Percentiles rank a stretch among this genome's conserved stretches.
Evolutionary conservation across 768 basidiomycete species (phyloP).

Genomic region (Podaxis sp.): DNA sequence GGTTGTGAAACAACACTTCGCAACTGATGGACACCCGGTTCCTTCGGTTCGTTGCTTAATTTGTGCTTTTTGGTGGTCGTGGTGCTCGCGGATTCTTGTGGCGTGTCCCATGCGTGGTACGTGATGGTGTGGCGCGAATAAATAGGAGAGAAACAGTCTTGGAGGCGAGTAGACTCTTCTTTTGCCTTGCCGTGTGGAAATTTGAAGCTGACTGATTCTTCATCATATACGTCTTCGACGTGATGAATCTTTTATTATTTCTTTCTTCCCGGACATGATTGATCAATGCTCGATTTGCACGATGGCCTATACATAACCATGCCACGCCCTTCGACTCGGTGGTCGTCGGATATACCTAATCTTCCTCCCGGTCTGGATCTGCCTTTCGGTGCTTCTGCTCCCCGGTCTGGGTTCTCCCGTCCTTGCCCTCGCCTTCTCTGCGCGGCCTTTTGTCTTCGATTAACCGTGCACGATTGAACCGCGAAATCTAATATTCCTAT

Average conservation of each 20-base stretch:
- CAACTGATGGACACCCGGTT: background rate
- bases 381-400: background rate
- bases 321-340: no score
- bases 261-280: background rate
- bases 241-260: background rate
- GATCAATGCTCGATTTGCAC: background rate
- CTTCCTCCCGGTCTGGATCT: no score
- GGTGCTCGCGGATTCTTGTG: background rate
- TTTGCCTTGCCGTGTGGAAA: background rate
- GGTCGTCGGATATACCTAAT: no score
- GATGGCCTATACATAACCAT: background rate
- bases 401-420: background rate
- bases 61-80: background rate
- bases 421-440: background rate
- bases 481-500: background rate
- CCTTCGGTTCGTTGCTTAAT: background rate
- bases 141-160: slow-evolving; percentile 79
- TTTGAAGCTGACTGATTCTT: background rate
- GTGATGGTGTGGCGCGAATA: background rate
- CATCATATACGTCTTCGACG: background rate
- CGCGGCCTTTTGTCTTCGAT: background rate
- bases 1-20: background rate
- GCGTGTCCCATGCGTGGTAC: background rate
- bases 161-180: slow-evolving; percentile 52
- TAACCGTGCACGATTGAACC: slow-evolving; percentile 2